Evolutionary conservation across 225 moss, liverwort and hornwort species (phyloP), one percentile per base, ranked within the genome.

Genomic region (Polytrichum formosum): DNA sequence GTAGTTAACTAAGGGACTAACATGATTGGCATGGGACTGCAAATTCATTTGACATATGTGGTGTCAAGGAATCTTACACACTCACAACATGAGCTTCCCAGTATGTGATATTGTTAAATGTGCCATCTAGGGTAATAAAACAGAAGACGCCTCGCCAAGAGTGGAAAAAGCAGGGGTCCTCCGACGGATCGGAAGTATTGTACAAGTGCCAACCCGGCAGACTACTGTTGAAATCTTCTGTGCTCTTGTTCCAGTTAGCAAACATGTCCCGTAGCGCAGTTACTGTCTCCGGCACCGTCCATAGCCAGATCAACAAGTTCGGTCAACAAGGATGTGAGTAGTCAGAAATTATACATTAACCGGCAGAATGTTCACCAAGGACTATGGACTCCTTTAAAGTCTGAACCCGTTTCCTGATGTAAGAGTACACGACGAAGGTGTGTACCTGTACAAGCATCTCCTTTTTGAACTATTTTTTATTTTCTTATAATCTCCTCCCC

Each of bases 71-170:
- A 31, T 7, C 31, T 31, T 31, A 31, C 31, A 31, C 7, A 31
- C 31, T 31, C 31, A 31, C 31, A 31, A 31, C 31, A 31, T 6
- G 7, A 7, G 31, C 31, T 7, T 31, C 31, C 25, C 65, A 26
- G 26, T 25, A 25, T 25, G 0, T 25, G 25, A 25, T 25, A 25
- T 25, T 25, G 25, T 25, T 25, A 1, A 0, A 25, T 25, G 29
- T 29, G 5, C 0, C 5, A 5, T 29, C 5, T 5, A 5, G 0
- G 29, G 29, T 29, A 29, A 29, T 29, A 29, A 29, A 29, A 29
- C 81, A 81, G 9, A 25, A 61, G 10, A 77, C 18, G 1, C 76
- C 66, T 56, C 25, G 35, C 81, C 76, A 81, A 17, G 70, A 1
- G 0, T 21, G 0, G 0, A 1, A 0, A 1, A 0, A 6, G 67